Conservation (phyloP, 805 yeast genomes). For the Kregervanrija delftensis region DNA sequence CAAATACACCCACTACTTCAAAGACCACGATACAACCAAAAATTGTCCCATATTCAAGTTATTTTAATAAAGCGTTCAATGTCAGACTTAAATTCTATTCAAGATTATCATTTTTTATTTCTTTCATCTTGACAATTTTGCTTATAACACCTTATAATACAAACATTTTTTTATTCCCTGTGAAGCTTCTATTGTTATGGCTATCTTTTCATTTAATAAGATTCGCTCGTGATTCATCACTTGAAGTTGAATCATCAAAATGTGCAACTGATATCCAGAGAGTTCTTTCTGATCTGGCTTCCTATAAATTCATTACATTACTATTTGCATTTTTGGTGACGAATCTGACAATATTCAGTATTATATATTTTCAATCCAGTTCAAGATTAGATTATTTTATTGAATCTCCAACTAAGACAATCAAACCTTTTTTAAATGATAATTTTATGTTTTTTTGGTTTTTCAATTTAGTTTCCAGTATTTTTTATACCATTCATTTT, state of each 20-base stretch:
- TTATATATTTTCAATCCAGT: slow-evolving; percentile 18
- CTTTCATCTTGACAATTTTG: slow-evolving; percentile 14
- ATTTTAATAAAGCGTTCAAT: slow-evolving; percentile 18
- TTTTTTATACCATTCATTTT: slow-evolving; percentile 45
- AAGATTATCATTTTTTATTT: slow-evolving; percentile 19
- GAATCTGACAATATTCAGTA: slow-evolving; percentile 12
- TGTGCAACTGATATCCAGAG: slow-evolving; percentile 22
- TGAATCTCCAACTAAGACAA: slow-evolving; percentile 31
- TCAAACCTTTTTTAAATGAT: slow-evolving; percentile 36
- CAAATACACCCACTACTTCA: neutral
- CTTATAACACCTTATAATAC: slow-evolving; percentile 19
- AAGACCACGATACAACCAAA: neutral
- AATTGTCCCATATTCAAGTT: slow-evolving; percentile 11
- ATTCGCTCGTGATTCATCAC: slow-evolving; percentile 22
- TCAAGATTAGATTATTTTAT: slow-evolving; percentile 20
- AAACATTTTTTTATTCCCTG: slow-evolving; percentile 16
- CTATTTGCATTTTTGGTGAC: slow-evolving; percentile 17
- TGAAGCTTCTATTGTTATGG: slow-evolving; percentile 23
- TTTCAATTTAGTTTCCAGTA: slow-evolving; percentile 33
- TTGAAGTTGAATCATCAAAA: slow-evolving; percentile 19
- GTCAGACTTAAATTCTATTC: slow-evolving; percentile 25
- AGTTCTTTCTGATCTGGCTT: slow-evolving; percentile 18
- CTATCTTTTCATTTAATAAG: slow-evolving; percentile 22
- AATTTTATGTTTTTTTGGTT: slow-evolving; percentile 45
- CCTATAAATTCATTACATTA: slow-evolving; percentile 18